Conservation (phyloP, 257 asterid genomes). For the Capsicum chinense region DNA sequence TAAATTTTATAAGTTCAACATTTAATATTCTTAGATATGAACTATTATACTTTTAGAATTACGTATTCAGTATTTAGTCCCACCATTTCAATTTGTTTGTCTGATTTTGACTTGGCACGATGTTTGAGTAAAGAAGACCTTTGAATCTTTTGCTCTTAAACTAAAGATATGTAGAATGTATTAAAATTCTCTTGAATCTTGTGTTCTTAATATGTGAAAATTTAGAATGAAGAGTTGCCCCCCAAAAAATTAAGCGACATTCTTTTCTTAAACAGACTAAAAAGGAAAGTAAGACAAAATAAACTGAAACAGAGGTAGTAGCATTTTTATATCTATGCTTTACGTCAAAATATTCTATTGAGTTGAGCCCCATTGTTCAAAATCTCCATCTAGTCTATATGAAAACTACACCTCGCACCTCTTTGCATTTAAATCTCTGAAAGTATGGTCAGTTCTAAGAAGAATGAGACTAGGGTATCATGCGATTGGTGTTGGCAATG, state of each 20-base stretch:
- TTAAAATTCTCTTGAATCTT: too few species aligned
- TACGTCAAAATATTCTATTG: too few species aligned
- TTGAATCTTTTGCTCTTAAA: too few species aligned
- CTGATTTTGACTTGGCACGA: too few species aligned
- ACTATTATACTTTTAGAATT: neutral
- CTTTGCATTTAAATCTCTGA: neutral
- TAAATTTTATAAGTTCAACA: neutral
- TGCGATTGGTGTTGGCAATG: neutral
- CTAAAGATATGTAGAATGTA: too few species aligned
- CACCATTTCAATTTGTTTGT: neutral
- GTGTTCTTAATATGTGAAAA: too few species aligned
- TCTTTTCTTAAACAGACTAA: too few species aligned
- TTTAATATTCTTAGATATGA: neutral
- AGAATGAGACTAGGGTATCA: neutral
- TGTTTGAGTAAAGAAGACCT: too few species aligned
- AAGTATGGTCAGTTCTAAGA: neutral
- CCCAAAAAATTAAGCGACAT: too few species aligned
- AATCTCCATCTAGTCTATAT: neutral
- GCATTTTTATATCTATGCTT: neutral
- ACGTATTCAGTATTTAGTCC: neutral
- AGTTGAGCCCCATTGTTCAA: too few species aligned
- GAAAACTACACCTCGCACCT: conserved; percentile 12
- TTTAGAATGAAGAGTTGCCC: too few species aligned
- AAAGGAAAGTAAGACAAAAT: neutral
- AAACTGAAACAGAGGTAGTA: neutral